Evolutionary conservation across 306 rosid genomes (phyloP), one percentile per base, ranked within the genome.

Genomic region (Prunus padus): DNA sequence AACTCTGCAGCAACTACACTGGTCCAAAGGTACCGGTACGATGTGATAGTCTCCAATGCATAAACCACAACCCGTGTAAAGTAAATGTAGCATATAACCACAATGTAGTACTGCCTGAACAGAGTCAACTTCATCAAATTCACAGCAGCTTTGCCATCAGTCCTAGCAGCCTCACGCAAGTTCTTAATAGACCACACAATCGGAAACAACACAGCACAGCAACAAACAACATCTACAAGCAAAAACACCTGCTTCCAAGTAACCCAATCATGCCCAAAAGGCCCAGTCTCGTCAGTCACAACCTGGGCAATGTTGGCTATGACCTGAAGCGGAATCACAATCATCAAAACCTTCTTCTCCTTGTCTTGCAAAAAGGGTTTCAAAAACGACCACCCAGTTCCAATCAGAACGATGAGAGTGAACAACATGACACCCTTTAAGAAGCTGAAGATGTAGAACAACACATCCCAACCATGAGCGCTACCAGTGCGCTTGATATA

Each of bases 151-250:
- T 94, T 94, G 40, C 98, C 98, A 31, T 94, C 97, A 0, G 98
- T 89, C 79, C 97, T 82, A 0, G 98, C 98, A 0, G 98, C 98
- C 78, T 94, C 98, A 0, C 98, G 92, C 33, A 94, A 87, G 80
- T 94, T 94, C 89, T 94, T 94, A 67, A 94, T 94, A 3, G 98
- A 94, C 98, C 98, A 94, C 7, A 94, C 97, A 55, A 94, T 94
- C 3, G 98, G 98, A 78, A 94, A 94, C 72, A 94, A 74, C 37
- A 94, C 97, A 0, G 98, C 98, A 30, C 98, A 94, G 77, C 98
- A 94, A 54, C 98, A 94, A 6, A 94, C 82, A 5, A 94, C 98
- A 69, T 94, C 98, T 4, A 93, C 98, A 15, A 94, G 96, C 76
- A 94, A 70, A 57, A 94, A 91, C 5, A 94, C 77, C 91, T 94